These are phyloP conservation scores for Cryphonectria carpinicola DNA, from an alignment of 2,329 filamentous ascomycete genomes.

Conservation along the genomic window DNA sequence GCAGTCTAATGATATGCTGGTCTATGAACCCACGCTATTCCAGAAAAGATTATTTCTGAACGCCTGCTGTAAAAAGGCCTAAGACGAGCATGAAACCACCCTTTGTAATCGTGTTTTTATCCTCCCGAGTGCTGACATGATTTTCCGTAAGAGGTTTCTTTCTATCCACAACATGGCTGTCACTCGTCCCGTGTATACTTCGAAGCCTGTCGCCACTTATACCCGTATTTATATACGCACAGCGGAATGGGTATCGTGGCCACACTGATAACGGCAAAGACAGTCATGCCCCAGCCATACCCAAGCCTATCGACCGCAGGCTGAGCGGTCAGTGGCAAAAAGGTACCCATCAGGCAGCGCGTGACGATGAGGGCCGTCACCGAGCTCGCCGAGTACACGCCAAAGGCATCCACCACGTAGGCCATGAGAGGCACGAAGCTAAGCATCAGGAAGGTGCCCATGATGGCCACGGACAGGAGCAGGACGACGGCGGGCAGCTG, in stretches of 20 bases:
- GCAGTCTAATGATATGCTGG: background rate
- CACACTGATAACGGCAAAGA: slow-evolving; percentile 47
- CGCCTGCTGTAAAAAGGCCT: background rate
- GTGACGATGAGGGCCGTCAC: slow-evolving; percentile 61
- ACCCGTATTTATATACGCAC: slow-evolving; percentile 54
- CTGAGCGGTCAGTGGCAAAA: slow-evolving; percentile 56
- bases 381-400: slow-evolving; percentile 59
- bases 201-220: slow-evolving; percentile 54
- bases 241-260: slow-evolving; percentile 55
- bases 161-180: background rate
- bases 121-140: background rate
- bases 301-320: slow-evolving; percentile 54
- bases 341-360: slow-evolving; percentile 59
- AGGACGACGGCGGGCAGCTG: slow-evolving; percentile 47
- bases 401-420: slow-evolving; percentile 62
- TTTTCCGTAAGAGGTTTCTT: too few relatives aligned
- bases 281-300: slow-evolving; percentile 55
- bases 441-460: slow-evolving; percentile 52
- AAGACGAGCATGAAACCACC: background rate
- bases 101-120: background rate
- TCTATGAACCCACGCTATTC: background rate
- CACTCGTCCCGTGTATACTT: slow-evolving; percentile 48
- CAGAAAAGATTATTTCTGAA: background rate
- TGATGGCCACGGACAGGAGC: slow-evolving; percentile 47
- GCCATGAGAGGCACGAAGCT: slow-evolving; percentile 54